Evolutionary conservation across 2,329 filamentous ascomycete species (phyloP).

Genomic region (Domatiomyces globalis): DNA sequence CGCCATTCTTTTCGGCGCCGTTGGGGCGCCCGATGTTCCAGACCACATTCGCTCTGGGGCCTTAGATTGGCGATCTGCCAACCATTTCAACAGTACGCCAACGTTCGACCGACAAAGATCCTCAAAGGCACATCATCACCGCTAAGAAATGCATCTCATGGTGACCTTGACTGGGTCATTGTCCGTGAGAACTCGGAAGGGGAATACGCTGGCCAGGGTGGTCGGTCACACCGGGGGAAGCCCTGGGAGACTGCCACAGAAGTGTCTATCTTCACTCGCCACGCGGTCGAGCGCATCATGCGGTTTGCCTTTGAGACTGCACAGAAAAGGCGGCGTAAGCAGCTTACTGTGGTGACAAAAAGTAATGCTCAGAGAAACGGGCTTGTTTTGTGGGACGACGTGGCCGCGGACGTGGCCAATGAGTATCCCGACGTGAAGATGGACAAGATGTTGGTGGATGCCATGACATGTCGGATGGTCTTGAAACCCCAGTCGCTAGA

Average conservation of each 20-base stretch:
- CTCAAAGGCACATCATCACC: constrained; percentile 48
- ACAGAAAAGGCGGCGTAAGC: constrained; percentile 41
- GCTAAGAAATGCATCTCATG: constrained; percentile 9
- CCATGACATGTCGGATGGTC: constrained; percentile 52
- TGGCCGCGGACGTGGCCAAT: constrained; percentile 39
- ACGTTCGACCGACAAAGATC: constrained; percentile 50
- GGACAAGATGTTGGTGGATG: constrained; percentile 55
- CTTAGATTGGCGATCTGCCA: constrained; percentile 54
- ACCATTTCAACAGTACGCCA: constrained; percentile 54
- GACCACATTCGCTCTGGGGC: constrained; percentile 56
- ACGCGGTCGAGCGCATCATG: constrained; percentile 45
- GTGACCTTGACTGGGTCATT: constrained; percentile 49
- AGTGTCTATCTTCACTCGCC: constrained; percentile 49
- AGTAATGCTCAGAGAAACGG: constrained; percentile 52
- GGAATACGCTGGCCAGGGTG: constrained; percentile 52
- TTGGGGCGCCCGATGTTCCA: constrained; percentile 48
- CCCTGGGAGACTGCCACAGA: constrained; percentile 50
- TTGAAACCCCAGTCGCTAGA: constrained; percentile 45
- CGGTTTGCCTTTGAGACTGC: constrained; percentile 51
- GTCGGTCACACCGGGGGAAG: constrained; percentile 43
- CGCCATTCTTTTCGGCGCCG: constrained; percentile 55
- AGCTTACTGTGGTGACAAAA: constrained; percentile 50
- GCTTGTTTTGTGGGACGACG: constrained; percentile 55
- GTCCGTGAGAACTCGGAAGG: constrained; percentile 54
- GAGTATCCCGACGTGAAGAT: constrained; percentile 47